A percentile compares a stretch with the other conserved stretches of the same genome.
These are phyloP conservation scores for Spinacia oleracea DNA, from an alignment of 179 eudicot genomes.

Conservation along the genomic window DNA sequence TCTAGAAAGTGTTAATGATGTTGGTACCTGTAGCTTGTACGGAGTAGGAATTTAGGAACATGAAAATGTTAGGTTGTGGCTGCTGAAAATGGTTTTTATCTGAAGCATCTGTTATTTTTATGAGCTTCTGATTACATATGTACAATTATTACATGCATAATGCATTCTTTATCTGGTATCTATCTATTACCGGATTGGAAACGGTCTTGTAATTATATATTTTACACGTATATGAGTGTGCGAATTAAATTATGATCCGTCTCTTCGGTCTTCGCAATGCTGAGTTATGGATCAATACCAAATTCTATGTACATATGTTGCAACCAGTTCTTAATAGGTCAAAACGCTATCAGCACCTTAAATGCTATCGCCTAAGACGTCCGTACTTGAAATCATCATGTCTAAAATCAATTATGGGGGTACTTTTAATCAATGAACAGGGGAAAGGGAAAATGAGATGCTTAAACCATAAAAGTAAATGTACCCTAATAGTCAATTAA, in stretches of 20 bases:
- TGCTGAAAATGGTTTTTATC: background rate
- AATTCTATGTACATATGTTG: background rate
- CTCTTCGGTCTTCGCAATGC: too few species aligned
- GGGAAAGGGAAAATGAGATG: background rate
- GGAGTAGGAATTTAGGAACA: constrained; percentile 29
- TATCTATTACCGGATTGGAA: too few species aligned
- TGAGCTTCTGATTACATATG: constrained; percentile 1
- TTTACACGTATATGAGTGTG: too few species aligned
- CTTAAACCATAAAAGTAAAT: background rate
- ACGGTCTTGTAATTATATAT: too few species aligned
- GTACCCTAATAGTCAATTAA: background rate
- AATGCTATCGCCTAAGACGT: too few species aligned
- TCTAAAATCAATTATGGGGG: too few species aligned
- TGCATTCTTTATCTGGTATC: background rate
- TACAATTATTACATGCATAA: background rate
- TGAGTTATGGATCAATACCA: too few species aligned
- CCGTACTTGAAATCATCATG: too few species aligned
- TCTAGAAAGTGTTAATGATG: constrained; percentile 15
- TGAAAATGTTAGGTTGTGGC: background rate
- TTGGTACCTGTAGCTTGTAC: constrained; percentile 24
- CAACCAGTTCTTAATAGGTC: too few species aligned
- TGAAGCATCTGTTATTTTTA: constrained; percentile 17
- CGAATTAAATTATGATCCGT: too few species aligned
- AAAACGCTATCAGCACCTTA: too few species aligned
- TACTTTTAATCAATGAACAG: background rate